Base-by-base conservation (phyloP, 2,329 filamentous ascomycete genomes). In the Stachybotrys echinatus region DNA sequence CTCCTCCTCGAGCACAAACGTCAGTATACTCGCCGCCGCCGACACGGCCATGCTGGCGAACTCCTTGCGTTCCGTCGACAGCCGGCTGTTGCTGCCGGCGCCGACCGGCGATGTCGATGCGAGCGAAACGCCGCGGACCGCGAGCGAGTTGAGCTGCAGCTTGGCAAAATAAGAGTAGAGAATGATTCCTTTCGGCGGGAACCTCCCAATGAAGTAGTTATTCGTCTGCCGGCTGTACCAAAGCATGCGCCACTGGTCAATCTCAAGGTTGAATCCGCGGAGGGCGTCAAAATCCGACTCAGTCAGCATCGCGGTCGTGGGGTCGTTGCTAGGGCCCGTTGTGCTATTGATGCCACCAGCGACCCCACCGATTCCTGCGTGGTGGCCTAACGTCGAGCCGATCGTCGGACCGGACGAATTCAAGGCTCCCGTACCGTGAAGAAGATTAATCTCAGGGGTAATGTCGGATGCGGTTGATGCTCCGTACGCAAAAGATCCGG, bases 181-280 rank as follows among this genome's bases (percentile, higher is more conserved):
- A 2, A 54, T 50, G 18, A 64, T 59, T 7, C 63, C 81, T 81
- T 3, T 70, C 61, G 3, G 70, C 69, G 48, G 72, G 55, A 62
- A 66, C 3, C 55, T 59, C 14, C 64, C 62, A 34, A 66, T 65
- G 50, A 56, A 62, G 3, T 31, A 46, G 50, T 59, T 65, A 5
- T 49, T 48, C 23, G 48, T 49, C 49, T 58, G 56, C 8, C 61
- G 55, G 6, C 54, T 39, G 10, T 55, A 54, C 69, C 68, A 71
- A 8, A 58, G 58, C 46, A 68, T 61, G 7, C 68, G 61, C 69
- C 69, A 72, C 48, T 70, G 65, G 27, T 73, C 70, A n/a, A 72
- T 70, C 27, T 68, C 65, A 23, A 71, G 62, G 50, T 71, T 72
- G 57, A 71, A n/a, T n/a, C n/a, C n/a, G n/a, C n/a, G n/a, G n/a